These are phyloP conservation scores for Anthostomella pinea DNA, from an alignment of 2,329 filamentous ascomycete species.

Conservation along the genomic window DNA sequence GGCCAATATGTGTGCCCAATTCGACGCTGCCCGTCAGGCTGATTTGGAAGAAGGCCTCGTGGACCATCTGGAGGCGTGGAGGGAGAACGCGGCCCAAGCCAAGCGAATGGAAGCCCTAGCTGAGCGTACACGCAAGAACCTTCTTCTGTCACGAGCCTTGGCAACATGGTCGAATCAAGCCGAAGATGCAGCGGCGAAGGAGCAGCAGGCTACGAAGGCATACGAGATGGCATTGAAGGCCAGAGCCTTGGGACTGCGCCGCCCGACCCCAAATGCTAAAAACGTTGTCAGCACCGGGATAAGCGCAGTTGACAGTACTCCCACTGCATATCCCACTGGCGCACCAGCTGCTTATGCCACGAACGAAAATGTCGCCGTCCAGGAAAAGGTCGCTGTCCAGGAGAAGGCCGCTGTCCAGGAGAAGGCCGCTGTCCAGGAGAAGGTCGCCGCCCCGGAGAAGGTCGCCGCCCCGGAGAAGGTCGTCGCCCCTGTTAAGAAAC, in stretches of 20 bases:
- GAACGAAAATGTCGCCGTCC: too few relatives aligned
- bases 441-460: too few relatives aligned
- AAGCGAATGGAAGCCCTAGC: slow-evolving; percentile 22
- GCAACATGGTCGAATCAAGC: slow-evolving; percentile 29
- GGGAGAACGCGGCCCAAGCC: slow-evolving; percentile 21
- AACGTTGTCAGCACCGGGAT: slow-evolving; percentile 2
- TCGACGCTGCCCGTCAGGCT: slow-evolving; percentile 23
- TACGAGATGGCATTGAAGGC: slow-evolving; percentile 32
- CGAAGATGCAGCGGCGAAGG: slow-evolving; percentile 28
- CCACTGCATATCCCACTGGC: background rate
- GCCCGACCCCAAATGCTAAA: slow-evolving; percentile 5
- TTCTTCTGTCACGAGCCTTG: slow-evolving; percentile 30
- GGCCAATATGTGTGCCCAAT: slow-evolving; percentile 21
- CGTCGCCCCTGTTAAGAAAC: too few relatives aligned
- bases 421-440: too few relatives aligned
- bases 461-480: too few relatives aligned
- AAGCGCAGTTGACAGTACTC: background rate
- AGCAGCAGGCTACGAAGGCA: slow-evolving; percentile 24
- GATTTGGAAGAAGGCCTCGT: slow-evolving; percentile 22
- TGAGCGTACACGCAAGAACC: slow-evolving; percentile 25
- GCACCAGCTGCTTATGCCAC: too few relatives aligned
- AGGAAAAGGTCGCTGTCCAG: background rate
- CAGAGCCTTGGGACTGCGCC: slow-evolving; percentile 25
- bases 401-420: too few relatives aligned
- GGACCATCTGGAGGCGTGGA: slow-evolving; percentile 26